These are phyloP conservation scores for Suillus americanus DNA, from an alignment of 768 basidiomycete species.

Conservation along the genomic window DNA sequence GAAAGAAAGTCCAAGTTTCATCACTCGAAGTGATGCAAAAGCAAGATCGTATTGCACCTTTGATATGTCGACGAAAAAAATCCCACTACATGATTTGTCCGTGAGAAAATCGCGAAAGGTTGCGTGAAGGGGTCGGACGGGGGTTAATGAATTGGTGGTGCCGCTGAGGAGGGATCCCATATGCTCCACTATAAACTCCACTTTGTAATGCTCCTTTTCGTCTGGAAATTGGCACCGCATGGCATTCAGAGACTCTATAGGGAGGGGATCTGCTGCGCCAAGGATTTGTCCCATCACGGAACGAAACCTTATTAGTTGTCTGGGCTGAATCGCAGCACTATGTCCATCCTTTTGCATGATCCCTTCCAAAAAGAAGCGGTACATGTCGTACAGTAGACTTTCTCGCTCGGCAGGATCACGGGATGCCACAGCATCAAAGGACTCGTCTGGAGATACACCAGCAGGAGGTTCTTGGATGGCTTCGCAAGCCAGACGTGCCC, in stretches of 20 bases:
- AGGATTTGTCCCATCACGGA: conserved; percentile 7
- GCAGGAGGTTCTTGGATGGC: not conserved
- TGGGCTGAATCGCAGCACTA: not conserved
- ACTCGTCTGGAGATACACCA: not conserved
- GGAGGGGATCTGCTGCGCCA: conserved; percentile 3
- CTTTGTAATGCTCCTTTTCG: not conserved
- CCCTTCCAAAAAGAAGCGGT: conserved; percentile 1
- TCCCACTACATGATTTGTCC: conserved; percentile 10
- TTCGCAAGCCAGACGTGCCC: conserved; percentile 12
- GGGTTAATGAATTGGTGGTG: not conserved
- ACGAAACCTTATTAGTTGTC: not conserved
- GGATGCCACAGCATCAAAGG: conserved; percentile 1
- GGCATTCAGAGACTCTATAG: not conserved
- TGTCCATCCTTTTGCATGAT: not conserved
- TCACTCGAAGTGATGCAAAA: conserved; percentile 22
- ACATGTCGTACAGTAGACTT: conserved; percentile 3
- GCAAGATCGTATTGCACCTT: conserved; percentile 19
- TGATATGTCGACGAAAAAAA: conserved; percentile 15
- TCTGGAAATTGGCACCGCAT: conserved; percentile 5
- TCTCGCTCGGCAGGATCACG: not conserved
- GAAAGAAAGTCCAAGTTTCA: conserved; percentile 32
- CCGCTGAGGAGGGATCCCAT: conserved; percentile 14
- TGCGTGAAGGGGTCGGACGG: conserved; percentile 22
- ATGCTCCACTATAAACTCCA: conserved; percentile 5
- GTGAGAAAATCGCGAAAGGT: conserved; percentile 30